Percentiles rank a stretch among this genome's conserved stretches.
These are phyloP conservation scores for Poa pratensis DNA, from an alignment of 176 grass and related monocot genomes.

Conservation along the genomic window DNA sequence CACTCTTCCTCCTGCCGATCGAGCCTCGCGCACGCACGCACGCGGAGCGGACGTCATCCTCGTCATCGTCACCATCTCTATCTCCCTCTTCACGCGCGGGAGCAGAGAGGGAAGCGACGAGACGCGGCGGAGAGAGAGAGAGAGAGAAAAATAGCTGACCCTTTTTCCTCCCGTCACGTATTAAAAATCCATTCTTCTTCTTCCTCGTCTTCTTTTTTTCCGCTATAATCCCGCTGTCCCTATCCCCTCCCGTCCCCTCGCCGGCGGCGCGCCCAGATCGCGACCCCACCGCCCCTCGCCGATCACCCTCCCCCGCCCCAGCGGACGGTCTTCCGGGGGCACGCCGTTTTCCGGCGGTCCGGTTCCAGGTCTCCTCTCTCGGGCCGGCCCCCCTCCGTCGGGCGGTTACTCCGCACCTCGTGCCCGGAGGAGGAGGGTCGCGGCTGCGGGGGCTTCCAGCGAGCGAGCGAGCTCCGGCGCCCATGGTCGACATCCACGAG, in stretches of 20 bases:
- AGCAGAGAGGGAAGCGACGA: conserved; percentile 8
- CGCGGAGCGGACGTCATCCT: background rate
- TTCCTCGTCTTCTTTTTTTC: background rate
- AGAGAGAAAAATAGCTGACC: conserved; percentile 20
- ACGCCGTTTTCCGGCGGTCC: conserved; percentile 11
- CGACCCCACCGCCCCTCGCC: conserved; percentile 2
- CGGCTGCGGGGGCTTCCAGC: background rate
- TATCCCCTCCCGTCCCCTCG: conserved; percentile 22
- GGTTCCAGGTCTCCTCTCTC: background rate
- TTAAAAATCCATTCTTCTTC: conserved; percentile 28
- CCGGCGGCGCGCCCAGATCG: conserved; percentile 51
- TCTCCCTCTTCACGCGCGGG: conserved; percentile 16
- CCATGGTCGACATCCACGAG: conserved; percentile 75
- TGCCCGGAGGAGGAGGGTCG: background rate
- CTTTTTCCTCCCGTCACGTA: conserved; percentile 19
- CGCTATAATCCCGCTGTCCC: conserved; percentile 28
- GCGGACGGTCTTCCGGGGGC: background rate
- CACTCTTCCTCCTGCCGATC: conserved; percentile 25
- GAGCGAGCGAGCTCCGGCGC: conserved; percentile 8
- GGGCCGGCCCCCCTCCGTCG: background rate
- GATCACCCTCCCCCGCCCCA: background rate
- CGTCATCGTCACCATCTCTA: background rate
- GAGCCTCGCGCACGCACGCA: conserved; percentile 5
- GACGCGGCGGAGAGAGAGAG: background rate
- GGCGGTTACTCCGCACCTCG: conserved; percentile 1